Conservation (phyloP, 2,329 filamentous ascomycete genomes). For the Hortaea werneckii region DNA sequence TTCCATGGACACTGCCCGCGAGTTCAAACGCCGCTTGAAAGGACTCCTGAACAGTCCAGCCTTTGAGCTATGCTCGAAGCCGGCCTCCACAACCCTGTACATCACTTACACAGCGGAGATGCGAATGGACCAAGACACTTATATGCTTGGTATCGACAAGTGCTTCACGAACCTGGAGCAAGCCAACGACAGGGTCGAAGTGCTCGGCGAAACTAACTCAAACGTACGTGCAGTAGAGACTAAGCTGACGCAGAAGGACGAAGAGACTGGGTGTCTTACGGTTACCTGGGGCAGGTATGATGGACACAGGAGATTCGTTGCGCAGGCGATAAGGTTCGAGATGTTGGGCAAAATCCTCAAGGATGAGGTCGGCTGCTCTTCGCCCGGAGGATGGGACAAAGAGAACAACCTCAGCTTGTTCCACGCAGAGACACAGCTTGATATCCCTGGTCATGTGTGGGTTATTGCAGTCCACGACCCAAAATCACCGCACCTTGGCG, state of each 20-base stretch:
- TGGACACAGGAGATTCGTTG: slow-evolving; percentile 3
- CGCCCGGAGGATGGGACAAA: background rate
- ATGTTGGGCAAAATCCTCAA: slow-evolving; percentile 4
- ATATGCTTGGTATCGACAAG: slow-evolving; percentile 9
- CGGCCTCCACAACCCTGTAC: slow-evolving; percentile 5
- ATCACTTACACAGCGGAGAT: slow-evolving; percentile 7
- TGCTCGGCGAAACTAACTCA: slow-evolving; percentile 7
- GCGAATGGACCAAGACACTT: slow-evolving; percentile 3
- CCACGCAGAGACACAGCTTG: slow-evolving; percentile 3
- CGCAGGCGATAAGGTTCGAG: slow-evolving; percentile 4
- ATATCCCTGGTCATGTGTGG: slow-evolving; percentile 8
- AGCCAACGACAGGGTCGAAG: slow-evolving; percentile 8
- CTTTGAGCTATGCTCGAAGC: background rate
- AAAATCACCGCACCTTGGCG: background rate
- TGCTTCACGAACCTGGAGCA: slow-evolving; percentile 7
- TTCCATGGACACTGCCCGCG: background rate
- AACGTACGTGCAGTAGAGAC: slow-evolving; percentile 1
- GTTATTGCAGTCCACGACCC: slow-evolving; percentile 6
- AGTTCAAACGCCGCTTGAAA: background rate
- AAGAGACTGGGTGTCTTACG: slow-evolving; percentile 5
- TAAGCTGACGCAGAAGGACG: slow-evolving; percentile 1
- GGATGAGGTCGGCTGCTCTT: background rate
- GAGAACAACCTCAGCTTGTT: background rate
- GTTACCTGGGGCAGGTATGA: slow-evolving; percentile 3
- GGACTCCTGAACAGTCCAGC: background rate